These are phyloP conservation scores for Malassezia caprae DNA, from an alignment of 1,284 basidiomycete species.

Conservation along the genomic window DNA sequence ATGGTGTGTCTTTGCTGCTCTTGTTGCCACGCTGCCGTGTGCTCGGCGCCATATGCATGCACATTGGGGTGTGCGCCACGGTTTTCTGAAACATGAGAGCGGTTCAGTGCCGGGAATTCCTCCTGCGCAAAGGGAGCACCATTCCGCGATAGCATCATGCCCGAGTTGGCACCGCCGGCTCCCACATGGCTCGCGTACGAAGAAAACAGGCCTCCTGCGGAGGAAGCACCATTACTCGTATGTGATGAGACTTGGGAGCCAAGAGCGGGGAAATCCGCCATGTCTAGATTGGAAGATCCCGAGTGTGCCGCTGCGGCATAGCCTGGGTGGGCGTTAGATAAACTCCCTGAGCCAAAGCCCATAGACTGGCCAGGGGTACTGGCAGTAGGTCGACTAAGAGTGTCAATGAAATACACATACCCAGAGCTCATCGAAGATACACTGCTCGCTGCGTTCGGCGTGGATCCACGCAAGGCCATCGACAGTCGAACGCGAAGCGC, in stretches of 20 bases:
- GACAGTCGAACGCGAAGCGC: background rate
- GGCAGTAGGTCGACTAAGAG: constrained; percentile 7
- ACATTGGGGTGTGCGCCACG: background rate
- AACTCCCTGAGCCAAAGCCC: constrained; percentile 5
- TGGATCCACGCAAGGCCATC: constrained; percentile 11
- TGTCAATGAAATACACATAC: constrained; percentile 1
- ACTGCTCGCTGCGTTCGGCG: constrained; percentile 3
- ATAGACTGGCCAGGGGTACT: constrained; percentile 1
- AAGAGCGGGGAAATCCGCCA: constrained; percentile 35
- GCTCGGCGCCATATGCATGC: background rate
- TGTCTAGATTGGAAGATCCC: constrained; percentile 22
- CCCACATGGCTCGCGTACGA: constrained; percentile 39
- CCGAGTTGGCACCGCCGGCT: constrained; percentile 13
- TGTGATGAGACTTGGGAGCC: constrained; percentile 19
- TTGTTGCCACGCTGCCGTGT: constrained; percentile 1
- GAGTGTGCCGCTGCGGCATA: constrained; percentile 8
- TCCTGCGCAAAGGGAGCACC: constrained; percentile 32
- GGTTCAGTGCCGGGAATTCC: constrained; percentile 44
- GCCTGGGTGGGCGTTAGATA: constrained; percentile 8
- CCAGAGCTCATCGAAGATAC: constrained; percentile 6
- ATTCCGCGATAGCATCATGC: constrained; percentile 11
- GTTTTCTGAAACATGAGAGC: constrained; percentile 8
- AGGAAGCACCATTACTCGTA: background rate
- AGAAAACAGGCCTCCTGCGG: constrained; percentile 20
- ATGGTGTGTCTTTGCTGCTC: constrained; percentile 5